Base-by-base conservation (phyloP, 1,139 yeast species). In the Geotrichum carabidarum region DNA sequence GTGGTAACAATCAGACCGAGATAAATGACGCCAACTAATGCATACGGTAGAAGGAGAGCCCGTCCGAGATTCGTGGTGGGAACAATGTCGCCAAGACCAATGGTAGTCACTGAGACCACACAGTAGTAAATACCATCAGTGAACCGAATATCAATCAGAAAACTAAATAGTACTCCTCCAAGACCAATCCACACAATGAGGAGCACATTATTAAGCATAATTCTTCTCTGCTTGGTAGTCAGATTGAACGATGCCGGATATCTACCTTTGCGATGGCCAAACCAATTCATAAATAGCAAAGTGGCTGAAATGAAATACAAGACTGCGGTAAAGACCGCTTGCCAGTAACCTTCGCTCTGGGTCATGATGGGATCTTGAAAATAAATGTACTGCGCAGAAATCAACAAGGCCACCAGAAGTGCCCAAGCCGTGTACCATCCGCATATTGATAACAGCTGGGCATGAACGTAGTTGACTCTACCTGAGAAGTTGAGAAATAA, bases 31-130 rank as follows among this genome's bases (percentile, higher is more conserved):
- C 95, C 96, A 8, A 80, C 71, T 34, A 86, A 68, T 2, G 93
- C 80, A 68, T 82, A 86, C 1, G 84, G 69, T 52, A 88, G 72
- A 0, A 78, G 75, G 59, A 86, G 70, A 0, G 83, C 83, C 63
- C 80, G 78, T 0, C 84, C 77, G 0, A 80, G 80, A 1, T 75
- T 71, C 0, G 77, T 68, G 0, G 60, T 40, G 0, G 95, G 91
- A 0, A 76, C 71, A 37, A 84, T 75, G 63, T 86, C 94, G 36
- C 96, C 96, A 18, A 84, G 73, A 0, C 96, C 96, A 44, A 89
- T 78, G 0, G 96, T 89, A 46, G 86, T 71, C 37, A 85, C 72
- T 0, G 94, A 82, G 0, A 86, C 89, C 17, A 80, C 78, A 63
- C 89, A 82, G 65, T 78, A 87, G 65, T 86, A 88, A 44, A 87